Conservation (phyloP, 2,329 filamentous ascomycete genomes). For the Chrysosporium keratinophilum region DNA sequence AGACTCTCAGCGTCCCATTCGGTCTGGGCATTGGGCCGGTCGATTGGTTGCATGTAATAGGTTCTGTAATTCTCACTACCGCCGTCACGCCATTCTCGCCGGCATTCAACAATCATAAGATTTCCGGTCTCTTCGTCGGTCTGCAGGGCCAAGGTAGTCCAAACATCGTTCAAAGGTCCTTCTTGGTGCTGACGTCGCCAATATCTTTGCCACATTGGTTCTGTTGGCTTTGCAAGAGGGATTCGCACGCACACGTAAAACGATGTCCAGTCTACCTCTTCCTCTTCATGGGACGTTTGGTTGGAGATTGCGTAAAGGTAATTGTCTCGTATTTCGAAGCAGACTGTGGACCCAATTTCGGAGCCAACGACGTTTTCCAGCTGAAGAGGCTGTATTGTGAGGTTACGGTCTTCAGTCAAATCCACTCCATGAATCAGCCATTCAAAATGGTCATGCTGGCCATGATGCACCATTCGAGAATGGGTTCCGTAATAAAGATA, state of each 20-base stretch:
- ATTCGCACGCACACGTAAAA: conserved; percentile 60
- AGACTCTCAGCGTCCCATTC: conserved; percentile 4
- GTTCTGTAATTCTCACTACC: conserved; percentile 52
- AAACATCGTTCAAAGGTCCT: conserved; percentile 63
- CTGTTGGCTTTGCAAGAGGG: conserved; percentile 41
- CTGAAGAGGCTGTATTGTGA: conserved; percentile 38
- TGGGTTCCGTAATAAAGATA: conserved; percentile 59
- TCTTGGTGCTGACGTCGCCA: conserved; percentile 60
- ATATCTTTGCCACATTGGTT: conserved; percentile 42
- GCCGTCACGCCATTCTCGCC: conserved; percentile 55
- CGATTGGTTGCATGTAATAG: conserved; percentile 48
- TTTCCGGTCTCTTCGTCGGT: conserved; percentile 49
- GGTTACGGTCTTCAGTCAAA: conserved; percentile 35
- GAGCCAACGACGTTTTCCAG: conserved; percentile 51
- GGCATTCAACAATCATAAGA: conserved; percentile 54
- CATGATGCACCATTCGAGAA: conserved; percentile 44
- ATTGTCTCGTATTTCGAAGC: conserved; percentile 57
- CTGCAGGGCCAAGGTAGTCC: conserved; percentile 56
- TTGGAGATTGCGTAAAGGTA: conserved; percentile 63
- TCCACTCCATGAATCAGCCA: conserved; percentile 53
- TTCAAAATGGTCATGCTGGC: conserved; percentile 39
- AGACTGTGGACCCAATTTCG: conserved; percentile 57
- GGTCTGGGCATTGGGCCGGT: conserved; percentile 17
- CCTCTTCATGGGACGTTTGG: conserved; percentile 50
- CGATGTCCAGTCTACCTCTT: conserved; percentile 55